phyloP scores from a whole-genome alignment of 306 rosid genomes.

The Styphnolobium japonicum region DNA sequence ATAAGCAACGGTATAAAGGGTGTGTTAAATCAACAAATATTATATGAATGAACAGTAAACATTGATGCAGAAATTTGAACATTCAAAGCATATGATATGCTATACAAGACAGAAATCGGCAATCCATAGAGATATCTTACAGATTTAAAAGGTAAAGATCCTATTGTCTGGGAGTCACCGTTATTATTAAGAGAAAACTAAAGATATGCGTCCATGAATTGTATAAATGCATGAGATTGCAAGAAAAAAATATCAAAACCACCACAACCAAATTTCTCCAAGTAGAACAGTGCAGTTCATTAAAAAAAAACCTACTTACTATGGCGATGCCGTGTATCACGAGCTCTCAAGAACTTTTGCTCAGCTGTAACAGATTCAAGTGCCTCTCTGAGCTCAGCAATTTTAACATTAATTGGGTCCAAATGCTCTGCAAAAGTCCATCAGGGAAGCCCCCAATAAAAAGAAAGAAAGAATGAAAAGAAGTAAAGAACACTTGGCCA shows the following conservation, averaged over 20 bases:
- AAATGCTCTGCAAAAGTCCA: constrained; percentile 74
- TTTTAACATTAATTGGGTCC: constrained; percentile 97
- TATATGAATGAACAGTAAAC: not conserved
- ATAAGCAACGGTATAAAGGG: not conserved
- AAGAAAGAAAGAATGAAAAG: not conserved
- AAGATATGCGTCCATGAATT: not conserved
- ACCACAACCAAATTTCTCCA: not conserved
- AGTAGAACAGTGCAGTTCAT: not conserved
- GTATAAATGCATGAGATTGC: not conserved
- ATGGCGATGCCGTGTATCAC: constrained; percentile 91
- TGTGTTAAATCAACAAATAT: not conserved
- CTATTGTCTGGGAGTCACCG: not conserved
- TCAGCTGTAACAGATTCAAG: constrained; percentile 90
- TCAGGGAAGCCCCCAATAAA: not conserved
- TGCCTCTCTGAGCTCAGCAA: constrained; percentile 98
- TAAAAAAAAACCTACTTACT: constrained; percentile 58
- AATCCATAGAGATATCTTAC: too few species aligned
- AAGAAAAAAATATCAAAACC: constrained; percentile 14
- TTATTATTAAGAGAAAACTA: not conserved
- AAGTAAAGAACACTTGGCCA: not conserved
- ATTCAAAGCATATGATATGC: not conserved
- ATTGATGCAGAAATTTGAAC: not conserved
- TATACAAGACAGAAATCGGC: too few species aligned
- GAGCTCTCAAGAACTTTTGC: constrained; percentile 93
- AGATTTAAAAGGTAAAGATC: not conserved